These are phyloP conservation scores for Synchytrium microbalum DNA, from an alignment of 371 early-diverging fungal genomes.

Conservation along the genomic window DNA sequence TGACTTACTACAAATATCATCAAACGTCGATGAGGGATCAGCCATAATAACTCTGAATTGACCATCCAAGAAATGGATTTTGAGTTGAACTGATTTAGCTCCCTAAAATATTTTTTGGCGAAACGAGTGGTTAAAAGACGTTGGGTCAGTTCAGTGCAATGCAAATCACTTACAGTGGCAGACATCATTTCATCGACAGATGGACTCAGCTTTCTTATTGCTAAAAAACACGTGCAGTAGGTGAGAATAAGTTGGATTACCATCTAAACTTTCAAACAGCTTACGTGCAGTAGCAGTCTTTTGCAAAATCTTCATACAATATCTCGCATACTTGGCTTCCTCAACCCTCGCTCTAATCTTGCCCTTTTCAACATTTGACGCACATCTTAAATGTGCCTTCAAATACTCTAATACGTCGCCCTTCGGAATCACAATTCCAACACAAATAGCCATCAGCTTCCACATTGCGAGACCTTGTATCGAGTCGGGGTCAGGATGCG, in stretches of 20 bases:
- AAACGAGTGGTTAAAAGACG: no score
- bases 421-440: constrained; percentile 29
- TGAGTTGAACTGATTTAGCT: constrained; percentile 27
- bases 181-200: constrained; percentile 33
- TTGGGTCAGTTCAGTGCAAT: no score
- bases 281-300: constrained; percentile 7
- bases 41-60: constrained; percentile 28
- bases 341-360: neutral
- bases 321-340: constrained; percentile 7
- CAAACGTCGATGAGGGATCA: constrained; percentile 26
- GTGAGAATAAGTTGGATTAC: constrained; percentile 5
- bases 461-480: constrained; percentile 22
- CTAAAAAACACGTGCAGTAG: neutral
- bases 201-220: constrained; percentile 25
- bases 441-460: constrained; percentile 29
- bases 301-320: constrained; percentile 7
- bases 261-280: neutral
- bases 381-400: constrained; percentile 29
- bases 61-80: constrained; percentile 32
- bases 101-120: no score
- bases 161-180: constrained; percentile 19
- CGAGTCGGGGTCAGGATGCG: constrained; percentile 26
- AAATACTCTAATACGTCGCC: constrained; percentile 30
- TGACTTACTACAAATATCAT: constrained; percentile 20
- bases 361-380: neutral